Evolutionary conservation across 73 alveolate species (phyloP).

Genomic region (Blepharisma stoltei): DNA sequence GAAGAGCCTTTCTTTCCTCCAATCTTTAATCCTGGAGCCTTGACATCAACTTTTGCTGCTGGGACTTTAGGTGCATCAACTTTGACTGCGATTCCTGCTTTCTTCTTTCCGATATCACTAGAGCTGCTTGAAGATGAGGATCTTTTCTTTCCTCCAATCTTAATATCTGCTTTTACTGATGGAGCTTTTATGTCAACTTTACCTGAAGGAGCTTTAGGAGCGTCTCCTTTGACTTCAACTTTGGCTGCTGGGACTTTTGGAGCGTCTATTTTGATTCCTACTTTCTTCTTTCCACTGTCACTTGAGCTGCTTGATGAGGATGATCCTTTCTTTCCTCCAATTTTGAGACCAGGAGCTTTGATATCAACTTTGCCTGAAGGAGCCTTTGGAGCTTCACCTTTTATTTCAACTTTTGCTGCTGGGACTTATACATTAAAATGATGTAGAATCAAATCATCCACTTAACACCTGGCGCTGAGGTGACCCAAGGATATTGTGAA

Average conservation of each 20-base stretch:
- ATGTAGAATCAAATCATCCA: too few relatives aligned
- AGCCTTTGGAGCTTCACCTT: background rate
- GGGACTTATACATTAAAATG: too few relatives aligned
- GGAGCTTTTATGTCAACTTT: conserved; percentile 20
- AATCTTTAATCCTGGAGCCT: background rate
- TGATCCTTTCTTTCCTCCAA: background rate
- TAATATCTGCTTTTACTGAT: background rate
- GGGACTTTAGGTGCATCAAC: background rate
- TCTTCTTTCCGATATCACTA: background rate
- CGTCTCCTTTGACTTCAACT: background rate
- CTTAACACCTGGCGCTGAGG: too few relatives aligned
- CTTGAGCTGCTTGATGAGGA: background rate
- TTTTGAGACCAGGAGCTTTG: background rate
- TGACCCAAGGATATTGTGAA: too few relatives aligned
- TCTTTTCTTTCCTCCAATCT: conserved; percentile 9
- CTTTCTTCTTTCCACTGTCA: background rate
- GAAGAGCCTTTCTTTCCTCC: background rate
- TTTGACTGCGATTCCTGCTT: background rate
- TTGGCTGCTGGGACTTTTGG: background rate
- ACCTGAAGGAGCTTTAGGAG: background rate
- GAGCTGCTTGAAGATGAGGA: background rate
- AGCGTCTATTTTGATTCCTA: background rate
- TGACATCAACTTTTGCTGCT: background rate
- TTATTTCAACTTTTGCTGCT: background rate
- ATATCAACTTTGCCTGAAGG: conserved; percentile 14